Base-by-base conservation (phyloP, 2,329 filamentous ascomycete species). In the Neofusicoccum sp. region DNA sequence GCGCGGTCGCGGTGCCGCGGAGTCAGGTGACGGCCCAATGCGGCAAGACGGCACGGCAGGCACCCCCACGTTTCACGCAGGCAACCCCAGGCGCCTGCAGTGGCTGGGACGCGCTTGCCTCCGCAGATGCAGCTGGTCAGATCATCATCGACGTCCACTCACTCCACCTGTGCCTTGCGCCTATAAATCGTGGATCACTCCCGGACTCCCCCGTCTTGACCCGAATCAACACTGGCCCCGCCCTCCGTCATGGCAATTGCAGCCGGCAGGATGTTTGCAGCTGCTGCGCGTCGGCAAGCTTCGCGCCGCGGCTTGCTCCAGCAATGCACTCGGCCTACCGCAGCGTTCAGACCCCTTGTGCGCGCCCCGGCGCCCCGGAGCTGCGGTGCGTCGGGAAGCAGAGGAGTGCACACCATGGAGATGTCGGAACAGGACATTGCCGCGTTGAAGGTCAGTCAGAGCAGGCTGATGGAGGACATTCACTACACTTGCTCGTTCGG, bases 401-500 rank as follows among this genome's bases (percentile, higher is more conserved):
- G 69, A 66, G 69, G 69, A 31, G 69, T 79, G 34, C 73, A 75
- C 11, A 76, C 77, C 4, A 72, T 73, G 30, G 78, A 80, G 57
- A 78, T 87, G 70, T 79, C 79, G 20, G 79, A 84, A 48, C 71
- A 79, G 16, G 75, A 84, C 38, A 73, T 87, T 36, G 75, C 74
- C 40, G 78, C 76, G 30, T 70, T 89, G 57, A 83, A 81, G 61
- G 82, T 88, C 40, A 81, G 88, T 64, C 78, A 83, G 65, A 75
- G 79, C 12, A 80, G 87, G 64, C 70, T 90, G 64, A 86, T 88
- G 77, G 78, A 81, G 28, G 82, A 86, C 62, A 78, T 90, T 11
- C 88, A 90, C 71, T 70, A 84, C 62, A 88, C 86, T 2, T 88
- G 84, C 69, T 79, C 86, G 74, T 90, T 86, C 82, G 88, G 88